phyloP scores from a whole-genome alignment of 768 basidiomycete species.

The Porphyrellus cyaneotinctus region DNA sequence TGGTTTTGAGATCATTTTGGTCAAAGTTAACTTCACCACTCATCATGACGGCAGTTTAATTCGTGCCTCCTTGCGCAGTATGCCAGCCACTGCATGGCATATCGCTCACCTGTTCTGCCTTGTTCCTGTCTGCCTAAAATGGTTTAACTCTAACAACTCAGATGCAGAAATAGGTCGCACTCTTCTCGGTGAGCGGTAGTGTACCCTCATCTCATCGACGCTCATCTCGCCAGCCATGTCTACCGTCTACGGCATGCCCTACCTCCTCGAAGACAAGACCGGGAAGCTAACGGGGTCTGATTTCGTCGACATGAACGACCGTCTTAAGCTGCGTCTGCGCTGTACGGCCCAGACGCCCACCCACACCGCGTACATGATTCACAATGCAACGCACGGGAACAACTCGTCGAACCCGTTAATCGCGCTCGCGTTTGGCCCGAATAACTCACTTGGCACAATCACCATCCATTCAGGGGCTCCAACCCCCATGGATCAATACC shows the following conservation, averaged over 20 bases:
- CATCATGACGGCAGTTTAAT: constrained; percentile 21
- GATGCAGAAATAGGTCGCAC: constrained; percentile 25
- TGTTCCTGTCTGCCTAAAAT: constrained; percentile 22
- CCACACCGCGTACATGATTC: constrained; percentile 50
- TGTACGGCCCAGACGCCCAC: constrained; percentile 42
- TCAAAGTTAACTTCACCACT: constrained; percentile 12
- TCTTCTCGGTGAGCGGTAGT: not conserved
- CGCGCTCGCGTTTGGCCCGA: constrained; percentile 48
- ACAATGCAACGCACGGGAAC: constrained; percentile 33
- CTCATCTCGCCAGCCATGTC: constrained; percentile 16
- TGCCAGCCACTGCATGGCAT: constrained; percentile 15
- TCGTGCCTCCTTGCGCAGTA: constrained; percentile 15
- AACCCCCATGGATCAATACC: constrained; percentile 51
- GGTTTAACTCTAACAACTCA: constrained; percentile 9
- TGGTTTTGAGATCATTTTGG: constrained; percentile 10
- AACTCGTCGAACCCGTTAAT: constrained; percentile 38
- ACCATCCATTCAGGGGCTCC: constrained; percentile 36
- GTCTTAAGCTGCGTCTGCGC: constrained; percentile 47
- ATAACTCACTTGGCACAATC: constrained; percentile 51
- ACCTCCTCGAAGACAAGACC: constrained; percentile 61
- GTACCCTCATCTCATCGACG: not conserved
- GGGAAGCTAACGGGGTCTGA: constrained; percentile 51
- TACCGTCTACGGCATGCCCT: constrained; percentile 52
- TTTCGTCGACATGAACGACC: constrained; percentile 61
- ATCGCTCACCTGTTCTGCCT: constrained; percentile 13